These are phyloP conservation scores for Ceratocystis cacaofunesta DNA, from an alignment of 2,329 filamentous ascomycete genomes.

Conservation along the genomic window DNA sequence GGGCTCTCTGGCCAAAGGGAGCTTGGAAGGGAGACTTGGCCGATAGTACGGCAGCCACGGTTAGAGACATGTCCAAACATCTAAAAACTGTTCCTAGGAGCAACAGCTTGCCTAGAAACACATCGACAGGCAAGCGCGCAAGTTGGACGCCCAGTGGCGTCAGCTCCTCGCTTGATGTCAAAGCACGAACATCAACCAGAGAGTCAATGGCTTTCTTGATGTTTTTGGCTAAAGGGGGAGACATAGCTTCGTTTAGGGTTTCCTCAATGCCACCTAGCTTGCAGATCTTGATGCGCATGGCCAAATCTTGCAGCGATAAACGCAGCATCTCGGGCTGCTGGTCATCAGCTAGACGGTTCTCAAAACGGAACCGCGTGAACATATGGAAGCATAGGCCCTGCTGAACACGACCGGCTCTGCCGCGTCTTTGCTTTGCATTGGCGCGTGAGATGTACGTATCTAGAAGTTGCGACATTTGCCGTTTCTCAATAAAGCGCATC, in stretches of 20 bases:
- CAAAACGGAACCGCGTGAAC: constrained; percentile 80
- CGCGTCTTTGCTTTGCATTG: constrained; percentile 88
- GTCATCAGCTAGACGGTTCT: constrained; percentile 72
- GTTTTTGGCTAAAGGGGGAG: constrained; percentile 81
- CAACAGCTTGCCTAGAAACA: constrained; percentile 87
- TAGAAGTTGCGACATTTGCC: constrained; percentile 77
- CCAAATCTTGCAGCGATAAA: constrained; percentile 82
- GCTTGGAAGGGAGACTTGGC: constrained; percentile 89
- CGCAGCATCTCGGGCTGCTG: constrained; percentile 95
- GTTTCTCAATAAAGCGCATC: constrained; percentile 89
- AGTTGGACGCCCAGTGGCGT: constrained; percentile 78
- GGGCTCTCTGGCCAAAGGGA: constrained; percentile 66
- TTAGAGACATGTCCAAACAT: constrained; percentile 82
- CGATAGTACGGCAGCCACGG: constrained; percentile 80
- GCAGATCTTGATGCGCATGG: constrained; percentile 94
- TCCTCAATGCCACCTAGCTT: constrained; percentile 87
- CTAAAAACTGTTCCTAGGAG: constrained; percentile 74
- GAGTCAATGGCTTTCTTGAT: constrained; percentile 87
- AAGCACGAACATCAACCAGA: constrained; percentile 77
- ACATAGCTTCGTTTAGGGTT: constrained; percentile 72
- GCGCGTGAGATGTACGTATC: constrained; percentile 92
- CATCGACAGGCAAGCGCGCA: constrained; percentile 77
- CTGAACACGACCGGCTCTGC: constrained; percentile 88
- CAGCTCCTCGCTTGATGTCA: constrained; percentile 67
- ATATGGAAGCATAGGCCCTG: constrained; percentile 91